phyloP scores from a whole-genome alignment of 345 rosid genomes.

The Salix brachista region DNA sequence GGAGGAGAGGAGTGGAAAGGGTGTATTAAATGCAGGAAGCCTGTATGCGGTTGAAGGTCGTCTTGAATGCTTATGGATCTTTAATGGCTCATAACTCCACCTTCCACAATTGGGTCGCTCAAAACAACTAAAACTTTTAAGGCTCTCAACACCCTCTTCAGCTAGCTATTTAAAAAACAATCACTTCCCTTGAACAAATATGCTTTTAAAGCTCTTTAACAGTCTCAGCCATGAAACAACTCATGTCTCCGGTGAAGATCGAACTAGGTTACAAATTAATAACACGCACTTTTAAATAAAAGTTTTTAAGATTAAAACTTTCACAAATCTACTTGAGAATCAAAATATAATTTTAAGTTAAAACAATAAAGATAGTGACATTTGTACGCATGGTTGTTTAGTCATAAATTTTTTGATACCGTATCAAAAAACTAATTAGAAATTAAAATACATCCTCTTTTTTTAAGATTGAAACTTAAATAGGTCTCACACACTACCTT shows the following conservation, averaged over 20 bases:
- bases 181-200: constrained; percentile 18
- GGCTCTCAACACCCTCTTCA: constrained; percentile 40
- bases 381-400: no score
- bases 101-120: constrained; percentile 47
- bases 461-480: no score
- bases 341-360: no score
- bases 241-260: not conserved
- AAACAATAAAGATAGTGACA: no score
- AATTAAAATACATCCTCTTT: no score
- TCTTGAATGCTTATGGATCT: constrained; percentile 33
- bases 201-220: constrained; percentile 17
- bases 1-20: constrained; percentile 11
- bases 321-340: no score
- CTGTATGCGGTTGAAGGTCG: constrained; percentile 46
- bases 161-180: constrained; percentile 8
- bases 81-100: constrained; percentile 45
- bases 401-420: no score
- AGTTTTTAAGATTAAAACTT: no score
- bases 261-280: no score
- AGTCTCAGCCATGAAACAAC: constrained; percentile 3
- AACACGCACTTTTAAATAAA: no score
- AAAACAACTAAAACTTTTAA: constrained; percentile 30
- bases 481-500: no score
- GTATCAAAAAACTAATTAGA: no score
- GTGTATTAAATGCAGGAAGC: constrained; percentile 41